A percentile compares a stretch with the other conserved stretches of the same genome.
Conservation (phyloP, 805 yeast species). For the Starmerella gropengiesseri region DNA sequence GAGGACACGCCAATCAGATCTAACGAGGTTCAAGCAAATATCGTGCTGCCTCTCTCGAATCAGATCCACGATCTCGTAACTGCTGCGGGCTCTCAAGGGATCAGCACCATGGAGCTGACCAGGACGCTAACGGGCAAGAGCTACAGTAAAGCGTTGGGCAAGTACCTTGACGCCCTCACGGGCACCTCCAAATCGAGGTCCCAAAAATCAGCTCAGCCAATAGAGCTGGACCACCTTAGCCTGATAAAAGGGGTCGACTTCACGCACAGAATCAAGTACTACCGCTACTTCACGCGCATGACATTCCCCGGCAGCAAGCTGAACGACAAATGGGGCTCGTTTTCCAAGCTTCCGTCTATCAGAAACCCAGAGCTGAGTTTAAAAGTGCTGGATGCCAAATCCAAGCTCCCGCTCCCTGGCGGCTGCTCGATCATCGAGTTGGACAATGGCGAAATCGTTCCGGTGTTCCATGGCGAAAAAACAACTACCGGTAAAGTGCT, state of each 20-base stretch:
- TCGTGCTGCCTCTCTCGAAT: slow-evolving; percentile 50
- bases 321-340: background rate
- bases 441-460: slow-evolving; percentile 11
- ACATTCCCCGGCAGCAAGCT: slow-evolving; percentile 13
- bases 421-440: slow-evolving; percentile 10
- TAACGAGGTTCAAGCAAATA: slow-evolving; percentile 32
- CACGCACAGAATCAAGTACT: slow-evolving; percentile 63
- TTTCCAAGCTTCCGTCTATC: background rate
- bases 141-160: slow-evolving; percentile 42
- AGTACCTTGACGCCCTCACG: slow-evolving; percentile 41
- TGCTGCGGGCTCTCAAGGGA: slow-evolving; percentile 39
- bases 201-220: background rate
- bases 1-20: background rate
- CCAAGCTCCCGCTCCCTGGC: slow-evolving; percentile 11
- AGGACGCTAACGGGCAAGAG: slow-evolving; percentile 43
- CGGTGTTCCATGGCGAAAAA: slow-evolving; percentile 26
- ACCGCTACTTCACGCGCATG: slow-evolving; percentile 46
- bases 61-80: slow-evolving; percentile 48
- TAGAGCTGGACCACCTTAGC: slow-evolving; percentile 28
- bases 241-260: slow-evolving; percentile 58
- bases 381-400: slow-evolving; percentile 1
- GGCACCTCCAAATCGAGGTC: slow-evolving; percentile 22
- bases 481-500: slow-evolving; percentile 9
- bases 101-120: slow-evolving; percentile 47
- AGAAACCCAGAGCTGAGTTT: slow-evolving; percentile 4